Conservation (phyloP, 192 early-diverging fungal genomes). For the Coemansia sp. region DNA sequence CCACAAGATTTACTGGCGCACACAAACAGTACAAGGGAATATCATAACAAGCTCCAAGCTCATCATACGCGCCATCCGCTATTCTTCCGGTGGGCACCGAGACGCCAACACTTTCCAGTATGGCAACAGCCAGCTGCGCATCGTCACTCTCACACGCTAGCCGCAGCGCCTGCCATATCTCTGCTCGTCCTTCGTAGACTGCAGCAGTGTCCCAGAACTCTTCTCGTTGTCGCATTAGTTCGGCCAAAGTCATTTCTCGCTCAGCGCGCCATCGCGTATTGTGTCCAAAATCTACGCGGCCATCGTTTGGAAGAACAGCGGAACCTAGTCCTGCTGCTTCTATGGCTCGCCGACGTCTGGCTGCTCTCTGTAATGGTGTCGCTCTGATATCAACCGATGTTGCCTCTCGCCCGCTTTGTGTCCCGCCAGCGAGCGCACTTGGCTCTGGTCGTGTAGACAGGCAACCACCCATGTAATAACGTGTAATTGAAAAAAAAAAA, state of each 20-base stretch:
- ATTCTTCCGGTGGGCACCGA: slow-evolving; percentile 71
- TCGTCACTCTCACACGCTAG: slow-evolving; percentile 61
- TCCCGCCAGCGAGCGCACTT: background rate
- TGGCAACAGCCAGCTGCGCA: slow-evolving; percentile 59
- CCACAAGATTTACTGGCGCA: slow-evolving; percentile 59
- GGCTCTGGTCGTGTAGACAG: background rate
- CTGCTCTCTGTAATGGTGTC: background rate
- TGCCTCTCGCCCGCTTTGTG: background rate
- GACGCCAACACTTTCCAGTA: slow-evolving; percentile 70
- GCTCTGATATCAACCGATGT: background rate
- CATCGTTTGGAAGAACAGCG: background rate
- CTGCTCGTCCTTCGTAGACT: slow-evolving; percentile 68
- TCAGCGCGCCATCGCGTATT: slow-evolving; percentile 20
- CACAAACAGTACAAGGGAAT: slow-evolving; percentile 71
- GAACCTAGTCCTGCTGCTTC: background rate
- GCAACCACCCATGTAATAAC: background rate
- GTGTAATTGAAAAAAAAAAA: background rate
- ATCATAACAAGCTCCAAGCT: slow-evolving; percentile 69
- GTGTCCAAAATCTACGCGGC: slow-evolving; percentile 32
- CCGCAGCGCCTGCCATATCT: slow-evolving; percentile 80
- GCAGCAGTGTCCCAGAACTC: slow-evolving; percentile 80
- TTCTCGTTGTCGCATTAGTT: slow-evolving; percentile 58
- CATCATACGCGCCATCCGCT: slow-evolving; percentile 80
- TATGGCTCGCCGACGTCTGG: slow-evolving; percentile 6
- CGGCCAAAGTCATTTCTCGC: slow-evolving; percentile 2